These are phyloP conservation scores for Auricularia sp. DNA, from an alignment of 768 basidiomycete species.

Conservation along the genomic window DNA sequence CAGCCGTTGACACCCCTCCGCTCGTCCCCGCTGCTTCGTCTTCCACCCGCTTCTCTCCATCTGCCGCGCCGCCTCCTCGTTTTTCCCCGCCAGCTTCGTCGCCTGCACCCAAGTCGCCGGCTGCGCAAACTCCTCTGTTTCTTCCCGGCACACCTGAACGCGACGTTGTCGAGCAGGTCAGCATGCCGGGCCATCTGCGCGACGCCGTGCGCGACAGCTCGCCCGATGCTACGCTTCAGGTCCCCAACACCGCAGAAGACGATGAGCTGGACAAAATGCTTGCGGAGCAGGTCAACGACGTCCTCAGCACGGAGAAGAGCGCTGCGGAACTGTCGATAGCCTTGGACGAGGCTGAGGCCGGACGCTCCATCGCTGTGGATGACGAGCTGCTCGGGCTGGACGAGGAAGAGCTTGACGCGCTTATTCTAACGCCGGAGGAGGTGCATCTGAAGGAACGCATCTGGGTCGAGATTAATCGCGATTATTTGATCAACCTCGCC, in stretches of 20 bases:
- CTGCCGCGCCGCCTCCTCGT: constrained; percentile 11
- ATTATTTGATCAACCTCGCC: constrained; percentile 81
- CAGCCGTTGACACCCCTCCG: not conserved
- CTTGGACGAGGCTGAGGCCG: constrained; percentile 57
- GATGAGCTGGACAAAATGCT: constrained; percentile 53
- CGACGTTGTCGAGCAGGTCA: too few relatives aligned
- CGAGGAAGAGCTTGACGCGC: constrained; percentile 79
- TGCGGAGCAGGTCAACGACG: constrained; percentile 58
- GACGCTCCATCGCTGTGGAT: constrained; percentile 33
- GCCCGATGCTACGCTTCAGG: too few relatives aligned
- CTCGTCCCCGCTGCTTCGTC: constrained; percentile 4
- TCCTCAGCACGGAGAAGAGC: constrained; percentile 51
- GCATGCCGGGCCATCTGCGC: too few relatives aligned
- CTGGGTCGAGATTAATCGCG: constrained; percentile 89
- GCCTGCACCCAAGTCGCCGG: too few relatives aligned
- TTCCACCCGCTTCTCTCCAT: constrained; percentile 31
- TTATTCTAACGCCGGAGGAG: constrained; percentile 63
- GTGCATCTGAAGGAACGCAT: constrained; percentile 80
- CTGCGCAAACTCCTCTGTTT: too few relatives aligned
- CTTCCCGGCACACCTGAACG: too few relatives aligned
- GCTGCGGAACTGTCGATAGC: constrained; percentile 33
- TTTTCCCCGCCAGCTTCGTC: constrained; percentile 17
- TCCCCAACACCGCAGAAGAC: constrained; percentile 29
- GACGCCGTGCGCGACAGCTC: too few relatives aligned
- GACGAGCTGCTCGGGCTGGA: constrained; percentile 73